phyloP scores from a whole-genome alignment of 2,329 filamentous ascomycete genomes.

The Colletotrichum falcatum region DNA sequence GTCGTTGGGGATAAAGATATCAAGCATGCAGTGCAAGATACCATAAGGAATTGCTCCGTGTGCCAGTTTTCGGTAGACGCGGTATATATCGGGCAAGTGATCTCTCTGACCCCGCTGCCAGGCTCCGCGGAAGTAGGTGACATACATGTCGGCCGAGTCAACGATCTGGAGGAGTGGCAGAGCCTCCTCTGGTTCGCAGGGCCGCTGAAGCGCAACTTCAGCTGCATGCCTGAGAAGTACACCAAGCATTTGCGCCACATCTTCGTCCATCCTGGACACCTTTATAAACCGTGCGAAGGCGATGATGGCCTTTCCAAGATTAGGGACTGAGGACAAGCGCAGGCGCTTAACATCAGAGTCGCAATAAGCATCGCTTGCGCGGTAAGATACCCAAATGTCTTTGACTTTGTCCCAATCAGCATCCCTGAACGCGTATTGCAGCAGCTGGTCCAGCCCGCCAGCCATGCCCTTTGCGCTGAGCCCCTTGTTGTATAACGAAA shows the following conservation, averaged over 20 bases:
- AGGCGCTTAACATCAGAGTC: neutral
- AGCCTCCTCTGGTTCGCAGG: slow-evolving; percentile 51
- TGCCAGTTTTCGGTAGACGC: slow-evolving; percentile 58
- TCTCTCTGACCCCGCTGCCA: slow-evolving; percentile 46
- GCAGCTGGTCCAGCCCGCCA: slow-evolving; percentile 58
- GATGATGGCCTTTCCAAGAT: slow-evolving; percentile 49
- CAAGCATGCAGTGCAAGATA: slow-evolving; percentile 60
- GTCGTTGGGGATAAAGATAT: slow-evolving; percentile 54
- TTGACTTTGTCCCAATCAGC: slow-evolving; percentile 52
- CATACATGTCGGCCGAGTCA: slow-evolving; percentile 55
- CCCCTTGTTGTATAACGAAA: slow-evolving; percentile 55
- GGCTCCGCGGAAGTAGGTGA: slow-evolving; percentile 55
- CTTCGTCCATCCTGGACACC: neutral
- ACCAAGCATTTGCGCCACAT: slow-evolving; percentile 36
- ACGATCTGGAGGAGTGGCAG: slow-evolving; percentile 55
- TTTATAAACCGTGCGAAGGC: slow-evolving; percentile 44
- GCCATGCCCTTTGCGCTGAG: slow-evolving; percentile 50
- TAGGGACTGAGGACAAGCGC: slow-evolving; percentile 42
- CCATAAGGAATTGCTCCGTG: slow-evolving; percentile 51
- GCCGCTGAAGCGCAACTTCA: slow-evolving; percentile 48
- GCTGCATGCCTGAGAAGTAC: slow-evolving; percentile 50
- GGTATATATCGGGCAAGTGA: slow-evolving; percentile 58
- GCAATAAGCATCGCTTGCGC: slow-evolving; percentile 17
- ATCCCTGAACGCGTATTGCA: slow-evolving; percentile 55
- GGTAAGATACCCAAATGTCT: slow-evolving; percentile 54